Evolutionary conservation across 2,329 filamentous ascomycete species (phyloP).

Genomic region (Hymenoscyphus occultus): DNA sequence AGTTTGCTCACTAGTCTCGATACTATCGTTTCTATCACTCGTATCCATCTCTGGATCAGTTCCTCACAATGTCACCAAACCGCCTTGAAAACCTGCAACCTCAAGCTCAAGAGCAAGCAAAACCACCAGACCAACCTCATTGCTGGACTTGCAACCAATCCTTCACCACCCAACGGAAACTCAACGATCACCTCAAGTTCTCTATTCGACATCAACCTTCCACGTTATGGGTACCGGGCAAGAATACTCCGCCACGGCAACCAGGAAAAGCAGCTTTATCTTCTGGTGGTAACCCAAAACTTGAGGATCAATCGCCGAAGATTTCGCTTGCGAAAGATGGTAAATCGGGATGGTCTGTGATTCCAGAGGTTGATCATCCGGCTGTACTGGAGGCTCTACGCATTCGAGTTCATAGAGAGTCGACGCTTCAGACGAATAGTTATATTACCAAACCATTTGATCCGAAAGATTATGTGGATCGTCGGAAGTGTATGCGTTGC

Average conservation of each 20-base stretch:
- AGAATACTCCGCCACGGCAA: not conserved
- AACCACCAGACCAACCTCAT: not conserved
- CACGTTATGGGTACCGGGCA: not conserved
- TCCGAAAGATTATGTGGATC: constrained; percentile 14
- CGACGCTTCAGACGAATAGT: constrained; percentile 15
- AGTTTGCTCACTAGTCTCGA: no score
- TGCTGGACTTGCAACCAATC: not conserved
- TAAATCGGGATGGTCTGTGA: constrained; percentile 15
- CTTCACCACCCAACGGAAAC: not conserved
- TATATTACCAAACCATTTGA: constrained; percentile 17
- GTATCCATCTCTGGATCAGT: no score
- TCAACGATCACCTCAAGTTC: not conserved
- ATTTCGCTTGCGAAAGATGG: not conserved
- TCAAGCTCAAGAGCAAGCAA: not conserved
- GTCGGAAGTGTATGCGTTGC: constrained; percentile 22
- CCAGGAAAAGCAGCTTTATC: not conserved
- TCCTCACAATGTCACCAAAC: no score
- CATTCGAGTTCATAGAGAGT: constrained; percentile 17
- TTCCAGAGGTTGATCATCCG: constrained; percentile 12
- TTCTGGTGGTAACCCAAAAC: not conserved
- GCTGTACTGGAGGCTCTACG: constrained; percentile 17
- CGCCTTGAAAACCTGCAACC: not conserved
- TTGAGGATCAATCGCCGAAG: not conserved
- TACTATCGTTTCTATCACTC: no score
- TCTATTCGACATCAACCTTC: not conserved